These are phyloP conservation scores for Colletotrichum paranaense DNA, from an alignment of 2,329 filamentous ascomycete species.

Conservation along the genomic window DNA sequence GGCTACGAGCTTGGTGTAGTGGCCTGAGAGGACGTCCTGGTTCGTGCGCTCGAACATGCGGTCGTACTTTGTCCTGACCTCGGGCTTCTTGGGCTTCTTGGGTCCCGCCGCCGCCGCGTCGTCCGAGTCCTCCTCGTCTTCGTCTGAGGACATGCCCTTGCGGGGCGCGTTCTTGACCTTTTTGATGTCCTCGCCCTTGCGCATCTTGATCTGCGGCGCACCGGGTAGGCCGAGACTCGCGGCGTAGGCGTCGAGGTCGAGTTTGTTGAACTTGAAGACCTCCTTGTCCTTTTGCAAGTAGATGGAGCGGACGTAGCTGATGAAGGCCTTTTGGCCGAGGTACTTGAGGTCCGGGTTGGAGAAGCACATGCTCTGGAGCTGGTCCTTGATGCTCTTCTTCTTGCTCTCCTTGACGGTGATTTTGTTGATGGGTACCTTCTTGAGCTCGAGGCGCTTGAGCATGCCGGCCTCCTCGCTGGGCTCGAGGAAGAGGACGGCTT, in stretches of 20 bases:
- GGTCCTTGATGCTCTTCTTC: conserved; percentile 84
- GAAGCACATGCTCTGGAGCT: conserved; percentile 95
- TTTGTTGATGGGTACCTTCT: conserved; percentile 87
- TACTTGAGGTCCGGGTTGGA: conserved; percentile 95
- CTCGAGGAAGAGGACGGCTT: conserved; percentile 90
- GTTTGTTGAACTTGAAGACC: conserved; percentile 84
- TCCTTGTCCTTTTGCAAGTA: conserved; percentile 93
- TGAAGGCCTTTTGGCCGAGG: conserved; percentile 94
- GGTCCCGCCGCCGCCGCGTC: conserved; percentile 58
- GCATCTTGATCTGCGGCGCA: conserved; percentile 91
- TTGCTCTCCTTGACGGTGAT: conserved; percentile 92
- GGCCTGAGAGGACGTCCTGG: conserved; percentile 92
- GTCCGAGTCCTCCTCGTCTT: conserved; percentile 70
- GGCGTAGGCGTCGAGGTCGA: conserved; percentile 89
- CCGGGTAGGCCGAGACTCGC: conserved; percentile 89
- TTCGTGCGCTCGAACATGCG: conserved; percentile 98
- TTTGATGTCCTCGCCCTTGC: conserved; percentile 90
- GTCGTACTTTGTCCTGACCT: conserved; percentile 93
- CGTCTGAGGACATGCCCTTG: conserved; percentile 61
- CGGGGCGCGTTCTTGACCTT: conserved; percentile 87
- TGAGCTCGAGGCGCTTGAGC: conserved; percentile 84
- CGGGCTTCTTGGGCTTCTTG: conserved; percentile 71
- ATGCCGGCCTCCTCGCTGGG: conserved; percentile 95
- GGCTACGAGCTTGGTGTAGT: conserved; percentile 88
- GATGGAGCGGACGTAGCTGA: conserved; percentile 87